These are phyloP conservation scores for Ascobolus immersus DNA, from an alignment of 495 filamentous ascomycete species.

Conservation along the genomic window DNA sequence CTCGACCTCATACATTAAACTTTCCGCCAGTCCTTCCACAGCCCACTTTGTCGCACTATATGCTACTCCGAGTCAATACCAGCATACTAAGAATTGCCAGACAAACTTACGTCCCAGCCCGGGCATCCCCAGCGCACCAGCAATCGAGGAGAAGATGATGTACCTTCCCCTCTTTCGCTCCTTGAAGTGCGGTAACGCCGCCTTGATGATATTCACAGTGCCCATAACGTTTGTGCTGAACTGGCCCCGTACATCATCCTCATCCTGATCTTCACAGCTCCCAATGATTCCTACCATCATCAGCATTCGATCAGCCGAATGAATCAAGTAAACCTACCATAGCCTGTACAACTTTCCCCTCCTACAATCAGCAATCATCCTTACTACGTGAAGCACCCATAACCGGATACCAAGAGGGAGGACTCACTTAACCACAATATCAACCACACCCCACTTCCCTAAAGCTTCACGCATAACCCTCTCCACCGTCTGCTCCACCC, in stretches of 20 bases:
- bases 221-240: conserved; percentile 96
- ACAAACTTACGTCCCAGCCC: conserved; percentile 36
- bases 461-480: conserved; percentile 43
- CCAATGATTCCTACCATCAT: conserved; percentile 50
- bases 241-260: conserved; percentile 79
- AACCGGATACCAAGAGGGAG: conserved; percentile 26
- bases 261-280: conserved; percentile 88
- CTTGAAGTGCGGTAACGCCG: conserved; percentile 73
- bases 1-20: conserved; percentile 84
- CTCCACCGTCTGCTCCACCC: conserved; percentile 51
- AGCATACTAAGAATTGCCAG: not conserved
- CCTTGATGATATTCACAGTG: conserved; percentile 73
- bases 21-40: conserved; percentile 80
- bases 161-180: conserved; percentile 49
- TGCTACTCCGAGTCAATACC: conserved; percentile 12
- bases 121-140: conserved; percentile 69
- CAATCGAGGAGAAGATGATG: conserved; percentile 78
- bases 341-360: conserved; percentile 12
- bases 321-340: conserved; percentile 6
- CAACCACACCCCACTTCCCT: conserved; percentile 50
- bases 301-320: not conserved
- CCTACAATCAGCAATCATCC: not conserved
- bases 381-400: not conserved
- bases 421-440: conserved; percentile 76
- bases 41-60: conserved; percentile 96